phyloP scores from a whole-genome alignment of 176 grass and related monocot species.

The Neostapfia colusana region DNA sequence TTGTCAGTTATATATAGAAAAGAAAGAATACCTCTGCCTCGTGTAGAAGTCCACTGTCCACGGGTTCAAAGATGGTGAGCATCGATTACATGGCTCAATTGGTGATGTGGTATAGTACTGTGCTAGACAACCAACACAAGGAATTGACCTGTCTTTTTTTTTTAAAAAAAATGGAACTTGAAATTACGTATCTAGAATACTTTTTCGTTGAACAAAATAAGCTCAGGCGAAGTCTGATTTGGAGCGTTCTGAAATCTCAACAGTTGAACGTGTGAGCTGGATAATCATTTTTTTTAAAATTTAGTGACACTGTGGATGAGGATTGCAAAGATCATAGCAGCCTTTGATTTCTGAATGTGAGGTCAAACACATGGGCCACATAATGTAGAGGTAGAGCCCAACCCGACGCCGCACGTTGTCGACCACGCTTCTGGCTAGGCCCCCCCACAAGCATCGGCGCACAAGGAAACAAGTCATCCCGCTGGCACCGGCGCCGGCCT shows the following conservation, averaged over 20 bases:
- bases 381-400: background rate
- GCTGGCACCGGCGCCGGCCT: background rate
- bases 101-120: background rate
- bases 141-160: background rate
- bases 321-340: background rate
- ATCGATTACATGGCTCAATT: background rate
- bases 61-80: background rate
- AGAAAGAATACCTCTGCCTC: background rate
- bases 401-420: background rate
- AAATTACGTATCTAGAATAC: background rate
- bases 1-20: background rate
- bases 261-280: background rate
- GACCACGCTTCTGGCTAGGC: slow-evolving; percentile 5
- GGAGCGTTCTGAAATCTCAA: background rate
- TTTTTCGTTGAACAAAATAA: background rate
- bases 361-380: background rate
- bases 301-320: background rate
- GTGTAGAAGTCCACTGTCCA: background rate
- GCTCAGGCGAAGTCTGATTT: background rate
- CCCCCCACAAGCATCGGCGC: background rate
- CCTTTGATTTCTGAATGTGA: background rate
- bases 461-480: background rate
- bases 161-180: background rate
- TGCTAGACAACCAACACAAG: slow-evolving; percentile 2
- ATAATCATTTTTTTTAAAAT: background rate